Evolutionary conservation across 306 rosid species (phyloP).

Genomic region (Castanea mollissima): DNA sequence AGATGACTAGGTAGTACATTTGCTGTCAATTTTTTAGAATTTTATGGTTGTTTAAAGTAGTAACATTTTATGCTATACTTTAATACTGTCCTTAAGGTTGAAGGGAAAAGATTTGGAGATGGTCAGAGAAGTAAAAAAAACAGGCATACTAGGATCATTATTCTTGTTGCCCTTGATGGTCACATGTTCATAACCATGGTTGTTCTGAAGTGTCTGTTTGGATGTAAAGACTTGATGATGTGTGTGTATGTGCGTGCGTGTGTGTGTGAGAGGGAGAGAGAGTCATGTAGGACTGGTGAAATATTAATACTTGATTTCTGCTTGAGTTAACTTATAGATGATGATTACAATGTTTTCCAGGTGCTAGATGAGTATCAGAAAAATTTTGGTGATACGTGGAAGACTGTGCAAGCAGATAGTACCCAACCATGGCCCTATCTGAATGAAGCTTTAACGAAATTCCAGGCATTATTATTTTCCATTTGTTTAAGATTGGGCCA

Average conservation of each 20-base stretch:
- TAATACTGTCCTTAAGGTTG: background rate
- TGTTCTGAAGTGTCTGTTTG: background rate
- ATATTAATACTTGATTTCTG: background rate
- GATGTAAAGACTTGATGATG: background rate
- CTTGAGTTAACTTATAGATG: background rate
- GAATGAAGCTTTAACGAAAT: conserved; percentile 69
- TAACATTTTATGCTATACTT: background rate
- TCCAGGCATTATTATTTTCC: conserved; percentile 58
- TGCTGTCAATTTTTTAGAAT: background rate
- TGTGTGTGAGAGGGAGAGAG: background rate
- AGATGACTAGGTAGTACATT: background rate
- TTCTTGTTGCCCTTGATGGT: background rate
- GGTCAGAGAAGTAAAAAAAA: background rate
- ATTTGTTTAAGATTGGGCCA: conserved; percentile 10
- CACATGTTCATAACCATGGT: background rate
- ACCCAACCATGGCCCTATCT: conserved; percentile 83
- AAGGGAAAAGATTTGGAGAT: background rate
- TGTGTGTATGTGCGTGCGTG: background rate
- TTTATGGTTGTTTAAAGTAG: background rate
- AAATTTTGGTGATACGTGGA: conserved; percentile 84
- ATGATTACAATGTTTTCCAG: conserved; percentile 38
- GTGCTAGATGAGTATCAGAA: conserved; percentile 86
- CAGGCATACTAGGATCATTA: background rate
- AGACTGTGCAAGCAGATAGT: conserved; percentile 51
- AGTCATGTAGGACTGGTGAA: background rate